Percentiles rank a stretch among this genome's conserved stretches.
These are phyloP conservation scores for Rhododendron henanense DNA, from an alignment of 148 eudicot genomes.

Conservation along the genomic window DNA sequence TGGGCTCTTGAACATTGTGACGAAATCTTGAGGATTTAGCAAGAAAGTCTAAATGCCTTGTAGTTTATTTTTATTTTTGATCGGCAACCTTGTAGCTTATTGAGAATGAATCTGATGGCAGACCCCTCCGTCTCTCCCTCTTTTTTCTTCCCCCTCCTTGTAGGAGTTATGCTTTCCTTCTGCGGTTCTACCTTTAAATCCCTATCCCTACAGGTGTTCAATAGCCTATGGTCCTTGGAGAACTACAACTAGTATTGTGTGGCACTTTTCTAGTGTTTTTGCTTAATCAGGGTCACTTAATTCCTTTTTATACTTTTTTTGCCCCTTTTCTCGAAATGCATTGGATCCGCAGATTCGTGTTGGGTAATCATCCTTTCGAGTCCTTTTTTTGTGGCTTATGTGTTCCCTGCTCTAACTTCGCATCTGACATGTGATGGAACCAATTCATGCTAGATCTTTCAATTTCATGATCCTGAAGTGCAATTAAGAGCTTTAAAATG, in stretches of 20 bases:
- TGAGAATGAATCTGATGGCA: background rate
- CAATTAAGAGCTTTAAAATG: slow-evolving; percentile 4
- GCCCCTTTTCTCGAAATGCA: background rate
- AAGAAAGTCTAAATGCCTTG: background rate
- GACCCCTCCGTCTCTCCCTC: background rate
- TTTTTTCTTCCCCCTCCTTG: background rate
- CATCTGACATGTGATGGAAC: background rate
- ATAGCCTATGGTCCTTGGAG: background rate
- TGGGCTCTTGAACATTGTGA: background rate
- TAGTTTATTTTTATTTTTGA: background rate
- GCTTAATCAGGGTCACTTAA: background rate
- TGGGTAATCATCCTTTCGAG: background rate
- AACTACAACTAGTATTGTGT: background rate
- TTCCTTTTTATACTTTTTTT: background rate
- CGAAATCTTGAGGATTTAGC: background rate
- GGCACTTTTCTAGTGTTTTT: background rate
- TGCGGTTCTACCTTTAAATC: background rate
- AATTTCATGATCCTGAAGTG: background rate
- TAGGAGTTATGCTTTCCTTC: background rate
- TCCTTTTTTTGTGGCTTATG: background rate
- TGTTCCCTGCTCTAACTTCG: background rate
- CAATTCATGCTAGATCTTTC: background rate
- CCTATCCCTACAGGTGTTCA: background rate
- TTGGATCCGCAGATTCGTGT: background rate
- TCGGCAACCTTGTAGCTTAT: background rate